These are phyloP conservation scores for Daldinia bambusicola DNA, from an alignment of 495 filamentous ascomycete species.

Conservation along the genomic window DNA sequence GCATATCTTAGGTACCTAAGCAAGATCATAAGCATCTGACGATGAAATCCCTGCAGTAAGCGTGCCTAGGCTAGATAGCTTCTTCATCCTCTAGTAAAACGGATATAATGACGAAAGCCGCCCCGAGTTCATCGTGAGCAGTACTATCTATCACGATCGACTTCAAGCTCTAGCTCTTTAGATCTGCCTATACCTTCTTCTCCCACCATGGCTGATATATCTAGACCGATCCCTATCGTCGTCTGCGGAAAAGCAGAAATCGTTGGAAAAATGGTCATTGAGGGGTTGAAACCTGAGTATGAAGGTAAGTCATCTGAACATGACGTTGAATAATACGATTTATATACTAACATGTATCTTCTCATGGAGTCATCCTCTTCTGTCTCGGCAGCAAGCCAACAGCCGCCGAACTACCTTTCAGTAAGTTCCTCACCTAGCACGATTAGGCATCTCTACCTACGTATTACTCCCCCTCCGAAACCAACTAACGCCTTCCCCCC, in stretches of 20 bases:
- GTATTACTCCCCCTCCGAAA: too few relatives aligned
- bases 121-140: background rate
- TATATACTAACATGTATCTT: background rate
- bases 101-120: conserved; percentile 13
- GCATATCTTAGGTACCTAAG: background rate
- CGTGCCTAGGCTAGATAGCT: background rate
- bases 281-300: conserved; percentile 34
- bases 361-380: conserved; percentile 26
- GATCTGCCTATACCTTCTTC: background rate
- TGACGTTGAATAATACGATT: too few relatives aligned
- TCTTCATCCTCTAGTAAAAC: background rate
- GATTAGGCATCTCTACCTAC: too few relatives aligned
- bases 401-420: conserved; percentile 28
- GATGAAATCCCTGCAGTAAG: conserved; percentile 8
- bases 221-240: conserved; percentile 18
- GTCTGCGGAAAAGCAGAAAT: conserved; percentile 31
- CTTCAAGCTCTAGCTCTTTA: background rate
- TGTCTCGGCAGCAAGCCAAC: conserved; percentile 33
- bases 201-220: conserved; percentile 2
- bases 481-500: background rate
- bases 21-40: conserved; percentile 17
- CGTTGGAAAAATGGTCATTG: conserved; percentile 20
- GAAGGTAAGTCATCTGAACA: conserved; percentile 19
- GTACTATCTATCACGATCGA: background rate
- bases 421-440: too few relatives aligned